A percentile compares a stretch with the other conserved stretches of the same genome.
Conservation (phyloP, 2,329 filamentous ascomycete genomes). For the Diplodia seriata region DNA sequence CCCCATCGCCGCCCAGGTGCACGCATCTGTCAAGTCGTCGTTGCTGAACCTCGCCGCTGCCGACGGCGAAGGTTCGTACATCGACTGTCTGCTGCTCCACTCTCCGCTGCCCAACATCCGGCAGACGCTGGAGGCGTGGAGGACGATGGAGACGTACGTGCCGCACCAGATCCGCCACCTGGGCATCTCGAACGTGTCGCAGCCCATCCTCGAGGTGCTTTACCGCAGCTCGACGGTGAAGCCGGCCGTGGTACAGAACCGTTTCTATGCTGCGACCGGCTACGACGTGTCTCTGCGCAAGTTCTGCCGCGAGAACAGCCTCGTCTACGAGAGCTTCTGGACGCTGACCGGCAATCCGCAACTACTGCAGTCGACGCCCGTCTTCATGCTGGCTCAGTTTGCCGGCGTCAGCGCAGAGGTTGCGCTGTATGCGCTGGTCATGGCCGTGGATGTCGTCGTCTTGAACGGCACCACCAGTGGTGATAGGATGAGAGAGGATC, state of each 20-base stretch:
- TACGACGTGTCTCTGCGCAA: conserved; percentile 68
- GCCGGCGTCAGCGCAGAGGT: conserved; percentile 53
- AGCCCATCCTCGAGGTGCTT: conserved; percentile 63
- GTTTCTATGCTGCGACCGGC: conserved; percentile 67
- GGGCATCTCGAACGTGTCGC: conserved; percentile 77
- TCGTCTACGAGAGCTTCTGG: conserved; percentile 68
- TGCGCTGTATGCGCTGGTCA: conserved; percentile 64
- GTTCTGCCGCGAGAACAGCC: conserved; percentile 60
- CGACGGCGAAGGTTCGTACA: conserved; percentile 49
- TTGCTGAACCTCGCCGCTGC: conserved; percentile 62
- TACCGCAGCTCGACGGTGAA: conserved; percentile 56
- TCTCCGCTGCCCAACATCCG: conserved; percentile 59
- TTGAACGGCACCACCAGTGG: conserved; percentile 64
- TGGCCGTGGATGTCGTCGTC: conserved; percentile 59
- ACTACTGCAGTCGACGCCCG: conserved; percentile 56
- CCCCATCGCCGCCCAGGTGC: conserved; percentile 69
- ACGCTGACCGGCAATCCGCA: conserved; percentile 65
- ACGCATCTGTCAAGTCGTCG: conserved; percentile 71
- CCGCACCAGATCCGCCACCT: conserved; percentile 67
- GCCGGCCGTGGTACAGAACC: conserved; percentile 75
- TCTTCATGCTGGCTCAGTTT: conserved; percentile 57
- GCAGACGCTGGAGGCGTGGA: conserved; percentile 70
- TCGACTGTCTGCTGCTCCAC: conserved; percentile 67
- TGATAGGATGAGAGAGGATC: conserved; percentile 60
- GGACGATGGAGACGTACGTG: conserved; percentile 69